A percentile compares a stretch with the other conserved stretches of the same genome.
These are phyloP conservation scores for Skeletonema costatum DNA, from an alignment of 108 stramenopile genomes.

Conservation along the genomic window DNA sequence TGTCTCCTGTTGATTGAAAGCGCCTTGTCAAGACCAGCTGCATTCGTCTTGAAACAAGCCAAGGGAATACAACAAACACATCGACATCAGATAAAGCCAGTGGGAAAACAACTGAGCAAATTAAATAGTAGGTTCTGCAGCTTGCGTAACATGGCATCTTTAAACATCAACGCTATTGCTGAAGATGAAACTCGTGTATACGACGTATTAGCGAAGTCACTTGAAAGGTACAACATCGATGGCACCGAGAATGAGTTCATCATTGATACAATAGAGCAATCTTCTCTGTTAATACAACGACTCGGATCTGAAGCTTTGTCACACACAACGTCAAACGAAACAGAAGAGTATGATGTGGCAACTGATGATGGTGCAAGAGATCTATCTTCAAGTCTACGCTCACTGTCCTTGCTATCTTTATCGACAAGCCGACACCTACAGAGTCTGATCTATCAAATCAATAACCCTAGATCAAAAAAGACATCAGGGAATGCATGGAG, in stretches of 20 bases:
- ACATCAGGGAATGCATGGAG: slow-evolving; percentile 30
- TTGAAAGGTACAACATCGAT: neutral
- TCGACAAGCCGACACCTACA: neutral
- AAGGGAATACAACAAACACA: too few species aligned
- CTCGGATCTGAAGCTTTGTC: neutral
- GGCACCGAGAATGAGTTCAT: neutral
- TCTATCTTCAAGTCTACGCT: neutral
- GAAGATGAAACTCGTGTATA: neutral
- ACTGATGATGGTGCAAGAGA: neutral
- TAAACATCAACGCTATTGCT: neutral
- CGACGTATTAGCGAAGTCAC: neutral
- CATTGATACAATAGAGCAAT: neutral
- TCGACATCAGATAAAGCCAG: too few species aligned
- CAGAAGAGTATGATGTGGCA: neutral
- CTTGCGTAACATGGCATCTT: neutral
- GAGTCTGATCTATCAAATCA: neutral
- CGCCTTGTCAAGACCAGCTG: neutral
- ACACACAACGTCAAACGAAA: neutral
- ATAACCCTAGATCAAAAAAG: slow-evolving; percentile 1
- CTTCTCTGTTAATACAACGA: neutral
- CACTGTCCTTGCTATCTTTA: neutral
- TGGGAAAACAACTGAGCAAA: neutral
- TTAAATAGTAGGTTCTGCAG: neutral
- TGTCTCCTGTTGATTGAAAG: neutral
- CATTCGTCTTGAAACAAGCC: neutral